Conservation (phyloP, 108 stramenopile species). For the Pseudonitzschia pungens region DNA sequence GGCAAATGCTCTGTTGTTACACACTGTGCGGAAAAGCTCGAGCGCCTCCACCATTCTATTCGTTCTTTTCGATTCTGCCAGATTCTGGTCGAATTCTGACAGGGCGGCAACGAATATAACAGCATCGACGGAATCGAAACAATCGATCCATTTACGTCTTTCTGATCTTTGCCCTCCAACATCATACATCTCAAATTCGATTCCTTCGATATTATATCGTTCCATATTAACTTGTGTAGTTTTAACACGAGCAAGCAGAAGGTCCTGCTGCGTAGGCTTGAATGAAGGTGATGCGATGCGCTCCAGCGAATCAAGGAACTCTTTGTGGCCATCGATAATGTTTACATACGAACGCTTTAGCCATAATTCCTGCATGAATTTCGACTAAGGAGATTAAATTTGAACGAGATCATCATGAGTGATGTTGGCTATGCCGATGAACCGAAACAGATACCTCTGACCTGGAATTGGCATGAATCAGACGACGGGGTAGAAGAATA, state of each 20-base stretch:
- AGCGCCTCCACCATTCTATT: conserved; percentile 98
- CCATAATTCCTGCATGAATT: conserved; percentile 76
- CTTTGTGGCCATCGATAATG: conserved; percentile 86
- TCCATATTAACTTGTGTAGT: conserved; percentile 95
- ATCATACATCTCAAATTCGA: conserved; percentile 96
- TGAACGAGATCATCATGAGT: neutral
- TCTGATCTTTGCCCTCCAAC: conserved; percentile 91
- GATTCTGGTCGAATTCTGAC: conserved; percentile 94
- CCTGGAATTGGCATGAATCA: neutral
- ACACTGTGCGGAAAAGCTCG: conserved; percentile 93
- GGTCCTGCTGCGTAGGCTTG: conserved; percentile 90
- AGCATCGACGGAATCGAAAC: conserved; percentile 96
- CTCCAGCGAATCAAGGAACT: conserved; percentile 77
- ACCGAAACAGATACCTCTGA: neutral
- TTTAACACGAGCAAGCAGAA: conserved; percentile 93
- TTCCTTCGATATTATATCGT: conserved; percentile 83
- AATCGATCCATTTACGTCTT: conserved; percentile 92
- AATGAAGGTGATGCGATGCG: conserved; percentile 80
- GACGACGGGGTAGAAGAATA: neutral
- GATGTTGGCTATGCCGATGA: neutral
- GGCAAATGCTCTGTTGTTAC: conserved; percentile 93
- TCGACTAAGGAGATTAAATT: conserved; percentile 29
- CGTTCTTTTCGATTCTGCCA: conserved; percentile 93
- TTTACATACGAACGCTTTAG: conserved; percentile 73
- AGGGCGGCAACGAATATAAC: conserved; percentile 98